phyloP scores from a whole-genome alignment of 306 rosid species.

The Cucumis hystrix region DNA sequence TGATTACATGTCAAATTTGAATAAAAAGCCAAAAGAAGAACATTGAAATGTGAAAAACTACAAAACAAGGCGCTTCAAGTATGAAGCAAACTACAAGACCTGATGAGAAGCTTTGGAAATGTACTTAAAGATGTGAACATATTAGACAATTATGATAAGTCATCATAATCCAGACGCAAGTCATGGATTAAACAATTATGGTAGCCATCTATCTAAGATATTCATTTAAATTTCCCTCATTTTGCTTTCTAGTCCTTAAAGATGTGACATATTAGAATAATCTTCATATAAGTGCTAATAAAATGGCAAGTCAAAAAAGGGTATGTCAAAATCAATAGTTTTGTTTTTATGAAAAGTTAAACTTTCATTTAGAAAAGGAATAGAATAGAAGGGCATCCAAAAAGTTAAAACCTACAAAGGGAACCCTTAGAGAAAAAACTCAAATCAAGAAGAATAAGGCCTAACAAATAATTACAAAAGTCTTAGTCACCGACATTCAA shows the following conservation, averaged over 20 bases:
- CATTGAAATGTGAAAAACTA: background rate
- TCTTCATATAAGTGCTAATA: background rate
- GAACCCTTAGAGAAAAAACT: too few relatives aligned
- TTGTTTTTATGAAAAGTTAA: too few relatives aligned
- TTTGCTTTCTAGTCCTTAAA: background rate
- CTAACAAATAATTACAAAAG: too few relatives aligned
- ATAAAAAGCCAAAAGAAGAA: background rate
- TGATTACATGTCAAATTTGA: background rate
- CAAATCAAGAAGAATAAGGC: too few relatives aligned
- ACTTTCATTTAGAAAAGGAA: too few relatives aligned
- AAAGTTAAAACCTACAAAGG: too few relatives aligned
- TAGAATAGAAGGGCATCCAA: too few relatives aligned
- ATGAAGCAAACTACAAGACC: background rate
- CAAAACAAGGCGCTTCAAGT: background rate
- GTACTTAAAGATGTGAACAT: background rate
- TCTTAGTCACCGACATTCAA: too few relatives aligned
- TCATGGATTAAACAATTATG: background rate
- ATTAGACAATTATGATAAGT: too few relatives aligned
- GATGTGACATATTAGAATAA: background rate
- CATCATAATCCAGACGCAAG: background rate
- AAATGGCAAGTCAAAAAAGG: background rate
- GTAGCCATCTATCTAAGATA: background rate
- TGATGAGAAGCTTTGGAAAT: background rate
- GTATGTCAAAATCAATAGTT: too few relatives aligned
- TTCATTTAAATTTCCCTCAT: background rate